phyloP scores from a whole-genome alignment of 495 filamentous ascomycete species.

The Penicillium atrosanguineum region DNA sequence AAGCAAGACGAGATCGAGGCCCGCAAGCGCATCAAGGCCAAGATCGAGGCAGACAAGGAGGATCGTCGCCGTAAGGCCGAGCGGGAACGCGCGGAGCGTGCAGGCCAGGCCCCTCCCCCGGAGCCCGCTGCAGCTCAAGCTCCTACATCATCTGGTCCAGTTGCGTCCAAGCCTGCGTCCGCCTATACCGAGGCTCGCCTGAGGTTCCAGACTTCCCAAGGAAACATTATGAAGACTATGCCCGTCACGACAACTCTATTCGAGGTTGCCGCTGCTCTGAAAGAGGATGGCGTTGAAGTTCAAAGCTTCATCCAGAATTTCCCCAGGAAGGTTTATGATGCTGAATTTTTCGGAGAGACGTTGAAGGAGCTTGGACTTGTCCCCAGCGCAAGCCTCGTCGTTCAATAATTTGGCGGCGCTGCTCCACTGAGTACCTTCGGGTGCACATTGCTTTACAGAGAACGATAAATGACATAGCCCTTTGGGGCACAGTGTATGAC shows the following conservation, averaged over 20 bases:
- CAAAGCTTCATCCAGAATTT: slow-evolving; percentile 80
- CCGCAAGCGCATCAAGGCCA: slow-evolving; percentile 82
- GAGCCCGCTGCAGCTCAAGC: slow-evolving; percentile 38
- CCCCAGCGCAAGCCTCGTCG: slow-evolving; percentile 82
- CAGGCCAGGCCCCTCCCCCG: slow-evolving; percentile 60
- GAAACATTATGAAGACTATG: slow-evolving; percentile 78
- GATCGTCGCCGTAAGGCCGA: slow-evolving; percentile 80
- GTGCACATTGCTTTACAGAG: slow-evolving; percentile 7
- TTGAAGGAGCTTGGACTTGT: slow-evolving; percentile 89
- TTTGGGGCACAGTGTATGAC: background rate
- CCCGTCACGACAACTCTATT: slow-evolving; percentile 87
- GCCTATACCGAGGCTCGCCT: slow-evolving; percentile 78
- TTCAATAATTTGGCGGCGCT: slow-evolving; percentile 43
- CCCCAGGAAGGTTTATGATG: slow-evolving; percentile 78
- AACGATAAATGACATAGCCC: slow-evolving; percentile 14
- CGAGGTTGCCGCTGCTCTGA: slow-evolving; percentile 78
- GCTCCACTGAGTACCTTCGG: background rate
- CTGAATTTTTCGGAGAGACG: slow-evolving; percentile 82
- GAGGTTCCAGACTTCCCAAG: slow-evolving; percentile 70
- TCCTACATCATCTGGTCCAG: slow-evolving; percentile 39
- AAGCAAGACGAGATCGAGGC: slow-evolving; percentile 85
- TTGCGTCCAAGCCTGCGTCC: slow-evolving; percentile 54
- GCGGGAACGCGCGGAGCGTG: slow-evolving; percentile 76
- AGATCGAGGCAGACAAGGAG: slow-evolving; percentile 88
- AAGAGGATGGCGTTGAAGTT: slow-evolving; percentile 63